Conservation (phyloP, 345 rosid species). For the Lagerstroemia speciosa region DNA sequence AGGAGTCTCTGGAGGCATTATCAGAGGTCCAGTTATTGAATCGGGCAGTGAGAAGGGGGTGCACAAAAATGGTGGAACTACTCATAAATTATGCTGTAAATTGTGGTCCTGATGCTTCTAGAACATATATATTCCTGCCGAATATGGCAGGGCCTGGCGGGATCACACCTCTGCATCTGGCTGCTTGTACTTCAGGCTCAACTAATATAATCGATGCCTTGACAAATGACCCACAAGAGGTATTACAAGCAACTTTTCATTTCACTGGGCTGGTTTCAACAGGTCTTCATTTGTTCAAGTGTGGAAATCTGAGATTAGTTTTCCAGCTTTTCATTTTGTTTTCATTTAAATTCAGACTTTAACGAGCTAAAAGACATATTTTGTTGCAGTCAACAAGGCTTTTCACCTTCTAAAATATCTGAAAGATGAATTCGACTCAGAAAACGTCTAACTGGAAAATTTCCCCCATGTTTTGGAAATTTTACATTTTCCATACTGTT, state of each 20-base stretch:
- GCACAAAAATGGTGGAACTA: constrained; percentile 55
- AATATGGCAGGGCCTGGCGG: constrained; percentile 63
- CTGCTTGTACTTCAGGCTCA: constrained; percentile 65
- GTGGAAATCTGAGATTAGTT: not conserved
- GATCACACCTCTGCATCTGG: constrained; percentile 77
- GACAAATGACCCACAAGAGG: constrained; percentile 85
- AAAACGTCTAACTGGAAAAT: no score
- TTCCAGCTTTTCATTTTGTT: no score
- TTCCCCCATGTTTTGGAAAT: not conserved
- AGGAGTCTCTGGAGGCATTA: constrained; percentile 44
- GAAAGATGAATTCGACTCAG: no score
- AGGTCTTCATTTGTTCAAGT: not conserved
- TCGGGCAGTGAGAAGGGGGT: constrained; percentile 67
- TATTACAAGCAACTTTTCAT: constrained; percentile 13
- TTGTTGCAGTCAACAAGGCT: no score
- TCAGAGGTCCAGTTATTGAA: constrained; percentile 61
- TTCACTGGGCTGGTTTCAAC: not conserved
- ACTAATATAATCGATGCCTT: constrained; percentile 56
- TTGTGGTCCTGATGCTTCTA: constrained; percentile 16
- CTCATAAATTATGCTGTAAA: constrained; percentile 40
- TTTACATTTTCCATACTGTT: not conserved
- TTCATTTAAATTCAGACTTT: no score
- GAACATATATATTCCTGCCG: constrained; percentile 49
- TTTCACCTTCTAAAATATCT: no score
- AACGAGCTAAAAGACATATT: no score